A percentile compares a stretch with the other conserved stretches of the same genome.
Conservation (phyloP, 2,329 filamentous ascomycete species). For the Zymoseptoria pseudotritici region DNA sequence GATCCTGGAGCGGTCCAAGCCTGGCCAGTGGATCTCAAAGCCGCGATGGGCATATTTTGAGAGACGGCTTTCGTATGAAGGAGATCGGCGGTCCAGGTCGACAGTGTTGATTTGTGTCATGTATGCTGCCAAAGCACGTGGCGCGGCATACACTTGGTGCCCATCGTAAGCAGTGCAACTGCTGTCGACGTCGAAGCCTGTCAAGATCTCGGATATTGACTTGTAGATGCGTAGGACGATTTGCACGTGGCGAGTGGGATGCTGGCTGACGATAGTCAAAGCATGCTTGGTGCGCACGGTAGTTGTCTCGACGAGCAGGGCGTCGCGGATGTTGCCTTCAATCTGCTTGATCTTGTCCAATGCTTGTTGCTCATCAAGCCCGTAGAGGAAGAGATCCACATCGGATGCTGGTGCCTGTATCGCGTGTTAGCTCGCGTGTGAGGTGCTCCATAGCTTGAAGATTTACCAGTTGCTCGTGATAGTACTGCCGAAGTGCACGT, state of each 20-base stretch:
- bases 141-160: conserved; percentile 68
- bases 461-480: conserved; percentile 64
- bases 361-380: conserved; percentile 66
- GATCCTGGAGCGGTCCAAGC: conserved; percentile 64
- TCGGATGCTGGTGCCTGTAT: conserved; percentile 65
- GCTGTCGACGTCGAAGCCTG: conserved; percentile 83
- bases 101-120: conserved; percentile 77
- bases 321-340: conserved; percentile 65
- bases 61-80: conserved; percentile 79
- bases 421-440: not conserved
- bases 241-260: conserved; percentile 71
- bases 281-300: conserved; percentile 81
- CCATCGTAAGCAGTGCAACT: conserved; percentile 76
- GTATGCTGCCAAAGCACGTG: conserved; percentile 68
- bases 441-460: too few species aligned
- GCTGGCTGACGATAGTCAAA: conserved; percentile 72
- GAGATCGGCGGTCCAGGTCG: conserved; percentile 70
- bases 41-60: conserved; percentile 79
- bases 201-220: conserved; percentile 74
- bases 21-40: conserved; percentile 76
- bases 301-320: conserved; percentile 74
- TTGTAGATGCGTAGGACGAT: conserved; percentile 83
- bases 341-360: conserved; percentile 79
- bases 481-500: conserved; percentile 50
- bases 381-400: conserved; percentile 80